Percentiles rank a stretch among this genome's conserved stretches.
These are phyloP conservation scores for Adansonia rubrostipa DNA, from an alignment of 441 rosid genomes.

Conservation along the genomic window DNA sequence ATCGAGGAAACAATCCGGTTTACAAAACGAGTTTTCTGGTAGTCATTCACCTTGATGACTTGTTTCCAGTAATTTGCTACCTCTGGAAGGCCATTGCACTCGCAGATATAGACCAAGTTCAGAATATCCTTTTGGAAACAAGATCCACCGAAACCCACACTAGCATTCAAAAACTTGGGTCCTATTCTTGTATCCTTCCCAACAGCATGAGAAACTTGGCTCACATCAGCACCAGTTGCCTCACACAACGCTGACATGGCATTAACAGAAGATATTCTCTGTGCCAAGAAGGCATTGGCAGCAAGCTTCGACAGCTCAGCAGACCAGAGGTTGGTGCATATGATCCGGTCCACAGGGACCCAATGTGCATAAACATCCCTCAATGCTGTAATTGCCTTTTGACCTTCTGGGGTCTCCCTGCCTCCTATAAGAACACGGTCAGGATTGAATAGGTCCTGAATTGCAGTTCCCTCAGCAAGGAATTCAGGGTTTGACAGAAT, in stretches of 20 bases:
- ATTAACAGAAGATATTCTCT: constrained; percentile 69
- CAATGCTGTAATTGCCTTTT: constrained; percentile 50
- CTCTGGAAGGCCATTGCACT: constrained; percentile 67
- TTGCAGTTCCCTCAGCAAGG: constrained; percentile 74
- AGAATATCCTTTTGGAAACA: constrained; percentile 69
- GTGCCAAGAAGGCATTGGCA: constrained; percentile 71
- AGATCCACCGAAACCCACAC: constrained; percentile 74
- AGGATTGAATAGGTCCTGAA: constrained; percentile 54
- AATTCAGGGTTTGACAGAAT: constrained; percentile 68
- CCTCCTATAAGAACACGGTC: constrained; percentile 75
- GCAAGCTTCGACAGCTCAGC: constrained; percentile 72
- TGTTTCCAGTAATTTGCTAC: constrained; percentile 73
- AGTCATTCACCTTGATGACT: constrained; percentile 69
- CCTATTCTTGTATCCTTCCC: constrained; percentile 67
- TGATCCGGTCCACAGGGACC: constrained; percentile 59
- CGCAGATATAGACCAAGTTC: constrained; percentile 64
- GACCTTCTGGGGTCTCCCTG: constrained; percentile 61
- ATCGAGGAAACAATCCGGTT: constrained; percentile 62
- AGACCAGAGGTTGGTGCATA: constrained; percentile 72
- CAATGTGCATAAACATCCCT: constrained; percentile 71
- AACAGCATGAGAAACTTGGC: constrained; percentile 57
- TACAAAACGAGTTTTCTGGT: constrained; percentile 65
- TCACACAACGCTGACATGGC: constrained; percentile 75
- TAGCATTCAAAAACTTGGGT: constrained; percentile 62
- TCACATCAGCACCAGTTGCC: constrained; percentile 64